Evolutionary conservation across 1,284 basidiomycete genomes (phyloP).

Genomic region (Schizopora paradoxa): DNA sequence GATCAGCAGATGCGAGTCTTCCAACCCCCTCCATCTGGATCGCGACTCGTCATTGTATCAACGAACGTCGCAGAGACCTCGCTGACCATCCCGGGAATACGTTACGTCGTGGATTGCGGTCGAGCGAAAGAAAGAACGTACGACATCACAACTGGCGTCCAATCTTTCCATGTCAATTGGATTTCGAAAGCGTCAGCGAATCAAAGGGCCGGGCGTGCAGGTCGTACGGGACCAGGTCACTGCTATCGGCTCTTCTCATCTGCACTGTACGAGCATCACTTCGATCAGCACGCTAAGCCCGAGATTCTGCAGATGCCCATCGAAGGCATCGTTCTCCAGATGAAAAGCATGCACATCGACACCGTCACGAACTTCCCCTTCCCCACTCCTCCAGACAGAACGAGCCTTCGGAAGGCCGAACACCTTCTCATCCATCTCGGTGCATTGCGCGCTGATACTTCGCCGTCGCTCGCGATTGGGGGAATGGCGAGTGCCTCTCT

Average conservation of each 20-base stretch:
- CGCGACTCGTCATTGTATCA: constrained; percentile 66
- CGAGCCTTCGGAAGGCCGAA: constrained; percentile 78
- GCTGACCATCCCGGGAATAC: constrained; percentile 72
- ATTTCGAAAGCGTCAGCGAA: constrained; percentile 73
- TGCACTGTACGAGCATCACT: constrained; percentile 87
- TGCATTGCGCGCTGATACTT: constrained; percentile 45
- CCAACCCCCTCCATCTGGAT: constrained; percentile 53
- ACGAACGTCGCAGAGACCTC: constrained; percentile 82
- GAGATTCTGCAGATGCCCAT: constrained; percentile 97
- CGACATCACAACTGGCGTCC: constrained; percentile 57
- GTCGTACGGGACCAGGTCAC: constrained; percentile 74
- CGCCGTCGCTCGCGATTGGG: constrained; percentile 30
- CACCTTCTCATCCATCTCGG: constrained; percentile 77
- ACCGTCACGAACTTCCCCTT: constrained; percentile 97
- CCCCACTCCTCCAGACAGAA: constrained; percentile 91
- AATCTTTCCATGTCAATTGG: constrained; percentile 71
- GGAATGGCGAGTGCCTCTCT: constrained; percentile 26
- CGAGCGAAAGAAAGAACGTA: constrained; percentile 75
- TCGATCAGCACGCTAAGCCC: constrained; percentile 81
- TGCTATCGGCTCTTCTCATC: constrained; percentile 74
- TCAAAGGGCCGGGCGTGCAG: constrained; percentile 71
- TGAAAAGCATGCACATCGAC: constrained; percentile 99
- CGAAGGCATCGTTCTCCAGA: constrained; percentile 94
- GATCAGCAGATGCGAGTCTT: constrained; percentile 77
- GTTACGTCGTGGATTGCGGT: constrained; percentile 75